Base-by-base conservation (phyloP, 495 filamentous ascomycete species). In the Geoglossum glabrum region DNA sequence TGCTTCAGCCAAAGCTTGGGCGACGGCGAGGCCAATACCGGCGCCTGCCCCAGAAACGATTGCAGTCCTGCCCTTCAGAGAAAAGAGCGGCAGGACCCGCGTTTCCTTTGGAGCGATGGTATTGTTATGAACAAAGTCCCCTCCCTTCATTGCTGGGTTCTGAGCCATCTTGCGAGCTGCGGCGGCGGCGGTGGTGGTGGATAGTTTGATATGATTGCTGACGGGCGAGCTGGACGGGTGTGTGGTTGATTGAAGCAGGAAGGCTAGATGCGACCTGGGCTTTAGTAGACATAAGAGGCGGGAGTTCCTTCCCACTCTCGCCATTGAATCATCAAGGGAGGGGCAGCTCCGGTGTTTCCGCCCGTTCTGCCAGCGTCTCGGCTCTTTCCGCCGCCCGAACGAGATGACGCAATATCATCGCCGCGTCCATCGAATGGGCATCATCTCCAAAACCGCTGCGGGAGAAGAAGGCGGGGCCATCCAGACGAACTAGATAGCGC, bases 41-140 rank as follows among this genome's bases (percentile, higher is more conserved):
- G 84, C 82, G 28, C 77, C 86, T 25, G 86, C 85, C 33, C 88
- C 88, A 4, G 87, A 82, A 25, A 93, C 80, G 59, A 93, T 86
- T 36, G 87, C 87, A 10, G 86, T 92, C 65, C 81, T 86, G 38
- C 85, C 84, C 67, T 83, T 85, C 47, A 93, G 73, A 11, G 84
- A 90, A 71, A 94, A 89, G 58, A 94, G 78, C n/a, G 81, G 76
- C 58, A 90, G 67, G 57, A 94, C 76, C 51, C 77, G 76, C 31
- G 76, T 73, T 55, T 79, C 72, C 47, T 71, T 69, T 11, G 87
- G 84, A 28, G 82, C 52, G 30, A 60, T 30, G 25, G 69, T 70
- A 59, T 69, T 70, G 62, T 68, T 40, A 38, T 65, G 56, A 1
- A 47, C 45, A 60, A 70, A 70, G 17, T 61, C 23, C n/a, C 68